Percentiles rank a stretch among this genome's conserved stretches.
phyloP scores from a whole-genome alignment of 1,284 basidiomycete genomes.

The Megacollybia platyphylla region DNA sequence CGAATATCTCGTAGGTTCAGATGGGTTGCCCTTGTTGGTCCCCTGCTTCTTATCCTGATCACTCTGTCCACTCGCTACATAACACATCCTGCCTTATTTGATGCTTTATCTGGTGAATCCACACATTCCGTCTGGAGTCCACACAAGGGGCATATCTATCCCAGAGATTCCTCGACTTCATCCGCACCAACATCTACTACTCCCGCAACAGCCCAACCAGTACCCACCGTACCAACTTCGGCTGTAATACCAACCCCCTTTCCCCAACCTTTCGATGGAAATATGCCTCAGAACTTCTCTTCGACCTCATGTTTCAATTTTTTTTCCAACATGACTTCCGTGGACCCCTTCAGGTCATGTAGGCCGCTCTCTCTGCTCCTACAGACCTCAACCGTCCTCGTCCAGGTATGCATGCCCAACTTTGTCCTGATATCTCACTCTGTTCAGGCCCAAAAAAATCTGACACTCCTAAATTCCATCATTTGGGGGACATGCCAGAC shows the following conservation, averaged over 20 bases:
- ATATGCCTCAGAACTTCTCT: constrained; percentile 51
- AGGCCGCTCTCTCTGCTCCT: constrained; percentile 66
- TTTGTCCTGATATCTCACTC: background rate
- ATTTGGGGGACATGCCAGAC: constrained; percentile 74
- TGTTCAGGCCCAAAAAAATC: constrained; percentile 45
- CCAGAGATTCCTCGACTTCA: constrained; percentile 4
- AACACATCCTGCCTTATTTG: constrained; percentile 32
- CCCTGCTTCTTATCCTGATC: constrained; percentile 38
- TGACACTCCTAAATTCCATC: constrained; percentile 50
- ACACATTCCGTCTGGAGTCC: constrained; percentile 19
- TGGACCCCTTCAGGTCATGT: constrained; percentile 49
- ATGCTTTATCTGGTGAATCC: constrained; percentile 21
- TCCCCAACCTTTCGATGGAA: constrained; percentile 62
- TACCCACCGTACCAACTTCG: constrained; percentile 17
- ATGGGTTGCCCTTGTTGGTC: constrained; percentile 41
- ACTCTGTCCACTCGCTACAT: constrained; percentile 36
- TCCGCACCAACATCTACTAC: constrained; percentile 7
- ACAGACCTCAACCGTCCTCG: constrained; percentile 43
- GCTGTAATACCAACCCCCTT: constrained; percentile 56
- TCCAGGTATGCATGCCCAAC: constrained; percentile 26
- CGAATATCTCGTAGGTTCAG: constrained; percentile 26
- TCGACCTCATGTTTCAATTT: constrained; percentile 51
- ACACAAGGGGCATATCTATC: constrained; percentile 26
- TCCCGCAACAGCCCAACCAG: constrained; percentile 5
- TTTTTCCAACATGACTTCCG: constrained; percentile 60